A percentile compares a stretch with the other conserved stretches of the same genome.
These are phyloP conservation scores for Fimicolochytrium jonesii DNA, from an alignment of 192 early-diverging fungal species.

Conservation along the genomic window DNA sequence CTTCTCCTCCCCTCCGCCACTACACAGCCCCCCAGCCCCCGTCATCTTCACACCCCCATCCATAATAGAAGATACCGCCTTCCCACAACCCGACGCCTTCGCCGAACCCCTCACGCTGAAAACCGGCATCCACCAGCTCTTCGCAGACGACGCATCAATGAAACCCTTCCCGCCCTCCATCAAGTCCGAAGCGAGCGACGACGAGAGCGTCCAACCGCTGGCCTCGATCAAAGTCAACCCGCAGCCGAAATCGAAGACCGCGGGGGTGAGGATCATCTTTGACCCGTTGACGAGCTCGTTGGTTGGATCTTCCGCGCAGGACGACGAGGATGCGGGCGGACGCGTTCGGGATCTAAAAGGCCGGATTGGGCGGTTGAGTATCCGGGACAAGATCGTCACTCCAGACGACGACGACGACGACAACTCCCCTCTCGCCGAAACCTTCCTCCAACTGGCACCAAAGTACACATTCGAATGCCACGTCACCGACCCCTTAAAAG, in stretches of 20 bases:
- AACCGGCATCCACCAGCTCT: no score
- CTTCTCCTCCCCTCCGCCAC: no score
- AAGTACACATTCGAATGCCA: slow-evolving; percentile 15
- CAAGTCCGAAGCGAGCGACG: slow-evolving; percentile 1
- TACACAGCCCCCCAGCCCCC: no score
- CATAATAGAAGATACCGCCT: no score
- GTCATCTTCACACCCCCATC: no score
- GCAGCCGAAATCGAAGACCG: not conserved
- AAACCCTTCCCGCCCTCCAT: slow-evolving; percentile 14
- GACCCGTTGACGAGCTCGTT: slow-evolving; percentile 9
- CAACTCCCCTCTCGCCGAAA: no score
- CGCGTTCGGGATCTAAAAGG: not conserved
- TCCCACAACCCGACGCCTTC: no score
- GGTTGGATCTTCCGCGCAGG: not conserved
- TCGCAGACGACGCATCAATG: slow-evolving; percentile 19
- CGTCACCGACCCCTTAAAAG: slow-evolving; percentile 84
- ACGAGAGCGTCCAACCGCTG: slow-evolving; percentile 1
- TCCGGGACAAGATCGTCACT: not conserved
- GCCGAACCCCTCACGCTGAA: no score
- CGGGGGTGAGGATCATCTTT: not conserved
- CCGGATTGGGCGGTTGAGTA: not conserved
- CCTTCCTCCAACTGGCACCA: not conserved
- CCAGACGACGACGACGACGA: not conserved
- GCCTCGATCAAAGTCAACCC: not conserved
- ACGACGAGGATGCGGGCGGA: not conserved